Base-by-base conservation (phyloP, 352 stramenopile genomes). In the Phytopythium sindhum region DNA sequence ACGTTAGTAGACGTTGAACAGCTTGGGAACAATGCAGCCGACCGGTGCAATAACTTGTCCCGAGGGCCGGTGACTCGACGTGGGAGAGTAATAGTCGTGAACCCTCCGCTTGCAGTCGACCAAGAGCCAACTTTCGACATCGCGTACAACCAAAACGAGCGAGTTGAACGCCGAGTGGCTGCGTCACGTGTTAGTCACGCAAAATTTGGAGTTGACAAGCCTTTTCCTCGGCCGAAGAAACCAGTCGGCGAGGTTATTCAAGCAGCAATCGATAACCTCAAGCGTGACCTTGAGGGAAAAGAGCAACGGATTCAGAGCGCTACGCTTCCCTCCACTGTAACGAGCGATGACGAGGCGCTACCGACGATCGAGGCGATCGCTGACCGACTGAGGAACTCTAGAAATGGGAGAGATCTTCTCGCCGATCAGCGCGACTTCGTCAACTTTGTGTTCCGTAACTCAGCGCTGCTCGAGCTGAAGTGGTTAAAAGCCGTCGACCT, bases 371-470 rank as follows among this genome's bases (percentile, higher is more conserved):
- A 75, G 42, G 69, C 67, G 23, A 62, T 90, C 4, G 75, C 66
- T 9, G 67, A 87, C 12, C 67, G 75, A 0, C 59, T 90, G 19
- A 65, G 72, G 9, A 68, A 86, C 35, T 72, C 64, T 31, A 35
- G 57, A 35, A 19, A 58, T 37, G 75, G 62, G 0, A 44, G 60
- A 21, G 76, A 90, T 56, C 57, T 90, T 26, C 60, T 90, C 4
- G 59, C 64, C 2, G 75, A 89, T 31, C 66, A 83, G 7, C 48
- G 66, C 10, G 61, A 75, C 19, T 89, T 89, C 35, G 81, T 89
- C 9, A 63, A 90, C 50, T 90, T 90, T 48, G 75, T 81, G 21
- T 89, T 89, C 35, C 63, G 64, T 12, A 90, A 90, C 47, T 77
- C 77, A 1, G 66, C 63, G 0, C 7, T 89, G 41, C 60, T 90